Base-by-base conservation (phyloP, 1,139 yeast genomes). In the Nakaseomyces glabratus region DNA sequence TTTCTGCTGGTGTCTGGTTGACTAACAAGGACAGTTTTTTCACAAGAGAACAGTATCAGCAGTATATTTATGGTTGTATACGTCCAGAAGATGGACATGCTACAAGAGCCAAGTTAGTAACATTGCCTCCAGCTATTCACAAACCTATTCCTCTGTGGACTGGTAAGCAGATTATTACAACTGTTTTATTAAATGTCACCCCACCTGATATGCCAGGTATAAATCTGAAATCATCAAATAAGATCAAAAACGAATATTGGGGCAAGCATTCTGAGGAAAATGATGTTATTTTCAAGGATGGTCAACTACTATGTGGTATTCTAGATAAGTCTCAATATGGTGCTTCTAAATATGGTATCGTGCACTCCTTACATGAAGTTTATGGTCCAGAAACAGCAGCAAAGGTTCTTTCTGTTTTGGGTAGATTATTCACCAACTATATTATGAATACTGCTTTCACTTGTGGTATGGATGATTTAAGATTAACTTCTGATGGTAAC, bases 81-180 rank as follows among this genome's bases (percentile, higher is more conserved):
- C 77, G 97, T 55, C 98, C 98, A 7, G 98, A 93, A 62, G 95
- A 88, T 62, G 97, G 96, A n/a, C 96, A 88, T 60, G 79, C 94
- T 22, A 75, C 88, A 6, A 69, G 76, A 42, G 58, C 74, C 28
- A 73, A 76, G 49, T 71, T 93, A 31, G 56, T 77, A 11, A 86
- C 97, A 21, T 70, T 93, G 31, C 93, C 96, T 3, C 98, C 99
- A 25, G 76, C 98, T 2, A 63, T 93, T 33, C 60, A 73, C 57
- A 88, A 88, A 59, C 99, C 99, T 4, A 69, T 68, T 41, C 85
- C 88, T 23, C 61, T 90, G 57, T 93, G 98, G 98, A 90, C 98
- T n/a, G 99, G 99, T 60, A 93, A 93, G 59, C 99, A 93, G 66
- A 73, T 93, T 33, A 86, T 90, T 45, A 76, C 95, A 16, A 86